A percentile compares a stretch with the other conserved stretches of the same genome.
Evolutionary conservation across 148 eudicot species (phyloP).

Genomic region (Silene uniflora): DNA sequence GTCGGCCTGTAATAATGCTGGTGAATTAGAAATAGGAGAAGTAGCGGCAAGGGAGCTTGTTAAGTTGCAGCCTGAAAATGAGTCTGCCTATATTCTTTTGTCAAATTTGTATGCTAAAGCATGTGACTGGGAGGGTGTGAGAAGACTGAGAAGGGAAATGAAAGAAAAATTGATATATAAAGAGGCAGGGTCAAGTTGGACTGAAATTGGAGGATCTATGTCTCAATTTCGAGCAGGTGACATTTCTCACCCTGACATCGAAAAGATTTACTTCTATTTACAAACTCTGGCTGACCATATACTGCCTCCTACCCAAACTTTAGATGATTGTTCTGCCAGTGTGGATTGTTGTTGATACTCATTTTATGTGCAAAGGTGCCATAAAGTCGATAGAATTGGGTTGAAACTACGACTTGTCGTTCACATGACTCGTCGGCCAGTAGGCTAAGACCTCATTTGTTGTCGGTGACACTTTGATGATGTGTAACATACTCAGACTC

Average conservation of each 20-base stretch:
- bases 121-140: slow-evolving; percentile 41
- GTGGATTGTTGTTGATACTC: slow-evolving; percentile 19
- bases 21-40: slow-evolving; percentile 41
- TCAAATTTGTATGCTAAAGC: slow-evolving; percentile 47
- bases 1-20: slow-evolving; percentile 42
- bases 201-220: slow-evolving; percentile 43
- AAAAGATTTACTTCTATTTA: slow-evolving; percentile 30
- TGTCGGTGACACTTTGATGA: too few relatives aligned
- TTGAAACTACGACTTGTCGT: too few relatives aligned
- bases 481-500: too few relatives aligned
- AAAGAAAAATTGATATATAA: slow-evolving; percentile 38
- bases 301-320: slow-evolving; percentile 21
- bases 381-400: too few relatives aligned
- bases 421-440: too few relatives aligned
- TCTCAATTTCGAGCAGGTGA: slow-evolving; percentile 43
- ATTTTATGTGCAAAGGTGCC: not conserved
- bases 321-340: slow-evolving; percentile 23
- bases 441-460: too few relatives aligned
- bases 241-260: slow-evolving; percentile 34
- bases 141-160: slow-evolving; percentile 46
- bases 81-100: slow-evolving; percentile 53
- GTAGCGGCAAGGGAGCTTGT: slow-evolving; percentile 48
- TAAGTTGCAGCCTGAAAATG: slow-evolving; percentile 53
- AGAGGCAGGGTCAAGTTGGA: slow-evolving; percentile 61
- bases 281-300: slow-evolving; percentile 36